phyloP scores from a whole-genome alignment of 2,329 filamentous ascomycete genomes.

The Pseudomassariella vexata region DNA sequence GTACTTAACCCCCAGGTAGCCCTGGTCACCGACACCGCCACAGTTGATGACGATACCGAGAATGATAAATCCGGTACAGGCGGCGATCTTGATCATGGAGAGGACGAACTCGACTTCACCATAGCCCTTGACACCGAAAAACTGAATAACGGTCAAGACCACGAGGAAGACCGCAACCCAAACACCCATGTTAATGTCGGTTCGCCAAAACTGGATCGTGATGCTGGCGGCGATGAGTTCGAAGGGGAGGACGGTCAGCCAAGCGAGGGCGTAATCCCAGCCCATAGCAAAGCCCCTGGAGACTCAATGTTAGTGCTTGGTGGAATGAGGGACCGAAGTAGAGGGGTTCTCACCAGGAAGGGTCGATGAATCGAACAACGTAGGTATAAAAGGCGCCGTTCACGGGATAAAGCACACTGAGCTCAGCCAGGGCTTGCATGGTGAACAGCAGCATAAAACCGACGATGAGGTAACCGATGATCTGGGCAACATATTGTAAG shows the following conservation, averaged over 20 bases:
- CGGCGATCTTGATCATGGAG: slow-evolving; percentile 50
- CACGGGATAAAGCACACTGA: slow-evolving; percentile 54
- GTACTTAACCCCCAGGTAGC: slow-evolving; percentile 56
- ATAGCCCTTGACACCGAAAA: slow-evolving; percentile 54
- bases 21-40: slow-evolving; percentile 48
- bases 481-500: no score
- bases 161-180: slow-evolving; percentile 53
- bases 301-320: no score
- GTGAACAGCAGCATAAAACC: slow-evolving; percentile 54
- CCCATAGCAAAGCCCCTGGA: slow-evolving; percentile 47
- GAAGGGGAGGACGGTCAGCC: slow-evolving; percentile 45
- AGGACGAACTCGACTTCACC: slow-evolving; percentile 55
- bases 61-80: slow-evolving; percentile 59
- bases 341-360: no score
- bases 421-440: slow-evolving; percentile 53
- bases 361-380: slow-evolving; percentile 54
- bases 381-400: slow-evolving; percentile 61
- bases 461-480: slow-evolving; percentile 49
- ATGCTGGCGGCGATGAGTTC: slow-evolving; percentile 48
- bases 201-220: slow-evolving; percentile 49
- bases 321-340: no score
- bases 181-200: slow-evolving; percentile 43
- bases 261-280: slow-evolving; percentile 46
- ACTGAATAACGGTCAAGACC: slow-evolving; percentile 42
- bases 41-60: slow-evolving; percentile 54